Conservation (phyloP, 139 green algal genomes). For the Prasinococcaceae sp. region DNA sequence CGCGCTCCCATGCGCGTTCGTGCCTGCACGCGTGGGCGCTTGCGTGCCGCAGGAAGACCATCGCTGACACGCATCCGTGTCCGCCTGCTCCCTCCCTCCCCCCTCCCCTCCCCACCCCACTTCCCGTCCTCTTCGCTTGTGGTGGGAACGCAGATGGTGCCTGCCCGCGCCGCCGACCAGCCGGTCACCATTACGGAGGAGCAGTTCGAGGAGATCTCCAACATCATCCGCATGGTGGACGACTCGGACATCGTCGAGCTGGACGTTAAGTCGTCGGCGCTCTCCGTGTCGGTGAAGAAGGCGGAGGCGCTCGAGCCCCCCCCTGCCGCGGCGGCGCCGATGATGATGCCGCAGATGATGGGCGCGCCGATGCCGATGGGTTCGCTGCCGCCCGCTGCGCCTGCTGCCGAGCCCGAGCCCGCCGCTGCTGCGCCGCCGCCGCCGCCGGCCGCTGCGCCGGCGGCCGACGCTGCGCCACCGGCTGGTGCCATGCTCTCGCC, state of each 20-base stretch:
- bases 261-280: slow-evolving; percentile 78
- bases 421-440: slow-evolving; percentile 32
- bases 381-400: slow-evolving; percentile 9
- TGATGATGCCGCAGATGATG: neutral
- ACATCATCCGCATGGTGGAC: slow-evolving; percentile 58
- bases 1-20: no score
- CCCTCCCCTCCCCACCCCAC: no score
- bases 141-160: no score
- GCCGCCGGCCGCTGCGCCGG: slow-evolving; percentile 18
- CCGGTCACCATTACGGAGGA: neutral
- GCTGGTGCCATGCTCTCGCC: slow-evolving; percentile 22
- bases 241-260: slow-evolving; percentile 91
- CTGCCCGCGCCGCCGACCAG: neutral
- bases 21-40: no score
- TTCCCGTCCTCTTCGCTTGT: no score
- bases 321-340: slow-evolving; percentile 25
- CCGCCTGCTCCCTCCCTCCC: no score
- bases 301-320: slow-evolving; percentile 21
- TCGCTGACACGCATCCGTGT: no score
- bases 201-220: neutral
- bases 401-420: slow-evolving; percentile 35
- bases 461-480: slow-evolving; percentile 24
- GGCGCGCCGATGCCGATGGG: neutral
- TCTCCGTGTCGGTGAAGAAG: slow-evolving; percentile 60
- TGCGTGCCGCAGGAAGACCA: no score